phyloP scores from a whole-genome alignment of 345 rosid species.

The Populus pruinosa region DNA sequence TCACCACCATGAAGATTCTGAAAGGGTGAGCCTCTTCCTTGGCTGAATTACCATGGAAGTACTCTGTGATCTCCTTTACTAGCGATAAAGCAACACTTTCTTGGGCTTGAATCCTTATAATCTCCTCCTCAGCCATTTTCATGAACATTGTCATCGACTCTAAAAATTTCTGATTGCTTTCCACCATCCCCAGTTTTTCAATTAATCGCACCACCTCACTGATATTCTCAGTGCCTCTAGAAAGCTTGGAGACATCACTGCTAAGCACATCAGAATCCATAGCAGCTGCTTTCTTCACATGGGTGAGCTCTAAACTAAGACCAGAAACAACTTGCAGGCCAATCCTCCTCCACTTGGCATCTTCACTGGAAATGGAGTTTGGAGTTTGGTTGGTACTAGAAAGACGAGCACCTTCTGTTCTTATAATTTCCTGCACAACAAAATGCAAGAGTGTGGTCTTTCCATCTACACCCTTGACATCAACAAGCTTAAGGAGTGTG shows the following conservation, averaged over 20 bases:
- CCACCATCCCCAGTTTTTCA: slow-evolving; percentile 35
- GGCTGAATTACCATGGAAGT: slow-evolving; percentile 98
- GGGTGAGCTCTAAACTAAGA: slow-evolving; percentile 65
- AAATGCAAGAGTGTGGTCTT: slow-evolving; percentile 95
- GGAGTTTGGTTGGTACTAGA: slow-evolving; percentile 44
- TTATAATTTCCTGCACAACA: slow-evolving; percentile 92
- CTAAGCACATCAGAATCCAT: slow-evolving; percentile 92
- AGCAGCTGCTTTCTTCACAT: slow-evolving; percentile 94
- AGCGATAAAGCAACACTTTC: slow-evolving; percentile 83
- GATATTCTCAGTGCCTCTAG: slow-evolving; percentile 57
- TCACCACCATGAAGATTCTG: slow-evolving; percentile 93
- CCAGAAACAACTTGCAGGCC: slow-evolving; percentile 94
- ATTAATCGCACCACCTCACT: slow-evolving; percentile 47
- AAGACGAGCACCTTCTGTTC: slow-evolving; percentile 86
- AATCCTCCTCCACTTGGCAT: slow-evolving; percentile 72
- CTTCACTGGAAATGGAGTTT: slow-evolving; percentile 43
- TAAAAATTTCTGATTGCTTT: slow-evolving; percentile 50
- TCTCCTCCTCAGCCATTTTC: slow-evolving; percentile 72
- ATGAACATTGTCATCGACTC: slow-evolving; percentile 69
- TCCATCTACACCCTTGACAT: slow-evolving; percentile 94
- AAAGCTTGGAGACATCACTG: slow-evolving; percentile 78
- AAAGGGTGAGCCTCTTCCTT: slow-evolving; percentile 99
- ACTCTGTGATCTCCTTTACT: slow-evolving; percentile 94
- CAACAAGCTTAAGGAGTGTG: slow-evolving; percentile 90
- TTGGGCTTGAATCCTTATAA: slow-evolving; percentile 79